phyloP scores from a whole-genome alignment of 805 yeast genomes.

The Ogataea populi-albae region DNA sequence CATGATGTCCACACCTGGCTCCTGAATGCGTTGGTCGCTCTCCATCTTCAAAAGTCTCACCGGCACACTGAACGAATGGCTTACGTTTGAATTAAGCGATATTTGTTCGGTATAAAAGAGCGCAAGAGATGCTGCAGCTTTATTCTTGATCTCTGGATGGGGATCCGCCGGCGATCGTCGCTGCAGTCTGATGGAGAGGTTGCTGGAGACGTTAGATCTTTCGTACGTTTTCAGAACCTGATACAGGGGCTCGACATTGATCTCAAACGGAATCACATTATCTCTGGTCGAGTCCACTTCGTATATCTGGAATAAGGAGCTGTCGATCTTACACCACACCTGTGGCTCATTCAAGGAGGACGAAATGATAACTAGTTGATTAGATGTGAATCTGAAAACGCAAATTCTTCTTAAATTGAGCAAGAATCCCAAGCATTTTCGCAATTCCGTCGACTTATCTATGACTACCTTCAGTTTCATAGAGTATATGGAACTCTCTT shows the following conservation, averaged over 20 bases:
- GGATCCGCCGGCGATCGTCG: conserved; percentile 29
- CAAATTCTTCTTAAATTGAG: conserved; percentile 51
- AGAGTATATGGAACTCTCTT: not conserved
- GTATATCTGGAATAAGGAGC: conserved; percentile 44
- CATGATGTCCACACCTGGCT: conserved; percentile 59
- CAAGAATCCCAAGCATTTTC: conserved; percentile 25
- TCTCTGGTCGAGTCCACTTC: conserved; percentile 52
- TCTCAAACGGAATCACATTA: conserved; percentile 55
- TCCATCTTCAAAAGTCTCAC: conserved; percentile 57
- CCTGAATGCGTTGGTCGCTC: conserved; percentile 51
- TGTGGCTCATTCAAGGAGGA: conserved; percentile 58
- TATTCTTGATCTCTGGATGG: conserved; percentile 16
- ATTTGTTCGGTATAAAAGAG: conserved; percentile 50
- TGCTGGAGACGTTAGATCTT: conserved; percentile 45
- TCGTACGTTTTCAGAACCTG: conserved; percentile 59
- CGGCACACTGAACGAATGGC: conserved; percentile 69
- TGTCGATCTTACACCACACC: conserved; percentile 60
- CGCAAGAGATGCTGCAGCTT: conserved; percentile 49
- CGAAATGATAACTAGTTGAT: conserved; percentile 49
- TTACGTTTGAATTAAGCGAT: conserved; percentile 42
- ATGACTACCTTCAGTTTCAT: conserved; percentile 29
- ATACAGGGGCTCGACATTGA: conserved; percentile 57
- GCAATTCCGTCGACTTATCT: conserved; percentile 22
- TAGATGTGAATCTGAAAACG: conserved; percentile 53
- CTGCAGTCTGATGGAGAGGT: conserved; percentile 51